Evolutionary conservation across 2,329 filamentous ascomycete genomes (phyloP), one percentile per base, ranked within the genome.

Genomic region (Hawksworthiomyces lignivorus): DNA sequence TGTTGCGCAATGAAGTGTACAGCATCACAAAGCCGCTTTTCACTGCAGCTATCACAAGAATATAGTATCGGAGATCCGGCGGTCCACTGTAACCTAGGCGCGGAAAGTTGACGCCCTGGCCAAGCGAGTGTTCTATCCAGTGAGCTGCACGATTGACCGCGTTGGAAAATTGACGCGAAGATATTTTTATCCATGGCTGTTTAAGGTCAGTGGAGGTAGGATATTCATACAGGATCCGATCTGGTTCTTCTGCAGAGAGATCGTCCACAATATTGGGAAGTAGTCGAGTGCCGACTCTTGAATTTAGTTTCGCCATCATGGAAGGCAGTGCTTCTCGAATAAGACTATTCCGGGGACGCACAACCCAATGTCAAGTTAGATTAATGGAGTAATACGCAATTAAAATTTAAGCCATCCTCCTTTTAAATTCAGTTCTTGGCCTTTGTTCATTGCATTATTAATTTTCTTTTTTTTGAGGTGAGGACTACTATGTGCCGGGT

Each of bases 11-110:
- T 15, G 67, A 72, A 4, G 31, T 36, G 27, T 43, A 43, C 5
- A 46, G 39, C 36, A 62, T 43, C 40, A 59, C 40, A 44, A 55
- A 60, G 5, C 60, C 59, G 0, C 60, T 60, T 46, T 63, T 65
- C 45, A 54, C 41, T 33, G 50, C 48, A 4, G 52, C 56, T 2
- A 55, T 37, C 0, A 48, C 41, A 19, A 58, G 48, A 14, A 56
- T 38, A 8, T 52, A 27, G 43, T 58, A 59, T 5, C 56, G 56
- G 1, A 52, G 45, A 36, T 59, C 56, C 42, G 50, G 56, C 29
- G 64, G 64, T 0, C 67, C 69, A 38, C 71, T 61, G 50, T 69
- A 73, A 4, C 65, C 63, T 21, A 72, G 56, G 0, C 64, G 68
- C 2, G 61, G 62, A 37, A 60, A 59, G 6, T 31, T 7, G 17